Conservation (phyloP, 805 yeast species). For the Saccharomycopsis malanga region DNA sequence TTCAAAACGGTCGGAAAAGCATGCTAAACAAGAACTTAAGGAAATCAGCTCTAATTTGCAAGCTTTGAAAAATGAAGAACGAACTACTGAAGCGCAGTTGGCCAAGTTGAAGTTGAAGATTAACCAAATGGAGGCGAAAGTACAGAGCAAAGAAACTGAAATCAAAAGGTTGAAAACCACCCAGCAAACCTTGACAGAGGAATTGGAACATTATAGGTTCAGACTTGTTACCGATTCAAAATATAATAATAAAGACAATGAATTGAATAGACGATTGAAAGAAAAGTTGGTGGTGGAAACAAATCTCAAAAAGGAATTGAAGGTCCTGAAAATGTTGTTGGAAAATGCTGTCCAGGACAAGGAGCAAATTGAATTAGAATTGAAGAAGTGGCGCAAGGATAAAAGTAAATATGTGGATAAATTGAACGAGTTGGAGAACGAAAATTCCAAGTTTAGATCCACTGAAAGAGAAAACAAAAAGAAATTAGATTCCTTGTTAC, state of each 20-base stretch:
- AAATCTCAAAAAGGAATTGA: conserved; percentile 54
- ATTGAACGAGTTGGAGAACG: conserved; percentile 35
- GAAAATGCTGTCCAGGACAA: conserved; percentile 46
- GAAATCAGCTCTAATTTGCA: conserved; percentile 44
- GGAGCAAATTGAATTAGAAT: conserved; percentile 31
- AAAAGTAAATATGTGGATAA: conserved; percentile 36
- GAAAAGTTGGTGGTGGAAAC: conserved; percentile 58
- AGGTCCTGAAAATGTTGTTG: conserved; percentile 51
- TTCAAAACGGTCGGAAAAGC: conserved; percentile 54
- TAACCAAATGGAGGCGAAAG: conserved; percentile 44
- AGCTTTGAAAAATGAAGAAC: conserved; percentile 45
- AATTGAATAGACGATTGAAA: conserved; percentile 46
- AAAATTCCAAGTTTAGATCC: conserved; percentile 36
- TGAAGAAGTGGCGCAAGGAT: conserved; percentile 29
- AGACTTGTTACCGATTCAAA: conserved; percentile 36
- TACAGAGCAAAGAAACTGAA: conserved; percentile 53
- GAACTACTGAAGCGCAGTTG: conserved; percentile 44
- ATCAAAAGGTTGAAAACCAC: conserved; percentile 42
- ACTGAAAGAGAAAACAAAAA: conserved; percentile 41
- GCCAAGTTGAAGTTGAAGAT: conserved; percentile 46
- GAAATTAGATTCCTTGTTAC: conserved; percentile 37
- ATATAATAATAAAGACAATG: conserved; percentile 29
- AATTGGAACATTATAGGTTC: conserved; percentile 44
- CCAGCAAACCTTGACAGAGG: conserved; percentile 48
- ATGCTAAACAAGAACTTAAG: conserved; percentile 43